Base-by-base conservation (phyloP, 179 eudicot species). In the Patellifolia procumbens region DNA sequence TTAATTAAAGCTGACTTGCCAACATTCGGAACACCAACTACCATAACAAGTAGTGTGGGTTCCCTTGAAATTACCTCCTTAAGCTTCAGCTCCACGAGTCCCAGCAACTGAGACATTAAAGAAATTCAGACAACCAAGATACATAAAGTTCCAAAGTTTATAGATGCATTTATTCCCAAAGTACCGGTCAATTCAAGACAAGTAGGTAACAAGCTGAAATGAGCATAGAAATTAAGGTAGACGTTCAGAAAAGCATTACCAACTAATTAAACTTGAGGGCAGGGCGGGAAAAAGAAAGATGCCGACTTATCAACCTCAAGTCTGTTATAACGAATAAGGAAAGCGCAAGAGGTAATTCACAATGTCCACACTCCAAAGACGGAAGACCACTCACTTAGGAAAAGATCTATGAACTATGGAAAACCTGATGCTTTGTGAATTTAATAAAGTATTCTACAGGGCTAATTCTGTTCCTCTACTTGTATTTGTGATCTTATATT, bases 21-120 rank as follows among this genome's bases (percentile, higher is more conserved):
- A 75, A 92, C 98, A 71, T 94, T 94, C n/a, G 98, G 97, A 77
- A 92, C 98, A 55, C 98, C 98, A 79, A 94, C 92, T 35, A 94
- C 98, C 97, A 94, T 93, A 51, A 94, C 91, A 74, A 91, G 92
- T 22, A 94, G 88, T 26, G 98, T 94, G 68, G 97, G 97, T 80
- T 94, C 95, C 91, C 87, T 83, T 68, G 86, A 81, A 43, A 94
- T 94, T 22, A 79, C 85, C 81, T 94, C 98, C 84, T 88, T 94
- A 64, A 94, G 86, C 85, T 94, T 94, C 81, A 86, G 90, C 84
- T 94, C 97, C 78, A 87, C 97, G 43, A 94, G 90, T 69, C 86
- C 91, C 72, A 94, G 88, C 78, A 94, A 92, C 98, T 94, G 80
- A 62, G 51, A 48, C 66, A 72, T 59, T 66, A 56, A 34, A 16